These are phyloP conservation scores for Fusarium caatingaense DNA, from an alignment of 2,329 filamentous ascomycete genomes.

Conservation along the genomic window DNA sequence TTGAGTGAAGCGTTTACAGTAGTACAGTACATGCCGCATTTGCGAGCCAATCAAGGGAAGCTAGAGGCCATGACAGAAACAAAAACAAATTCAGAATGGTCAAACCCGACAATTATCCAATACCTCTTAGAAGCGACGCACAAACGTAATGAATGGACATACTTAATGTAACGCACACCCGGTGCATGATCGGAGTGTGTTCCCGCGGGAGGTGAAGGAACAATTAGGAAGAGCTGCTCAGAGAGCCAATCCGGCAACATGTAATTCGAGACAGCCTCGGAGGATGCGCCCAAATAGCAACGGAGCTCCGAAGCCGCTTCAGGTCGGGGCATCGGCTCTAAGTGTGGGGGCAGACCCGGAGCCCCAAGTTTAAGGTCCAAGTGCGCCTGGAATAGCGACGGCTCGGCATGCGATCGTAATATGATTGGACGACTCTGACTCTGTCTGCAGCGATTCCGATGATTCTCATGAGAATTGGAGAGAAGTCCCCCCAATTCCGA, in stretches of 20 bases:
- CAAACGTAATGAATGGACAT: neutral
- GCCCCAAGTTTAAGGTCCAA: slow-evolving; percentile 5
- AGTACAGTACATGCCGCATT: neutral
- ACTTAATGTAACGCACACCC: slow-evolving; percentile 1
- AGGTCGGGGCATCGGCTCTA: slow-evolving; percentile 46
- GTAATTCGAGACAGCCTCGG: slow-evolving; percentile 14
- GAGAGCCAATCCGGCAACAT: slow-evolving; percentile 15
- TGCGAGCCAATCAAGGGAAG: slow-evolving; percentile 17
- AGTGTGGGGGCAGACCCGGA: slow-evolving; percentile 36
- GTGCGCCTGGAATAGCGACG: neutral
- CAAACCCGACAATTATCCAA: neutral
- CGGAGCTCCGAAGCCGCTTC: slow-evolving; percentile 44
- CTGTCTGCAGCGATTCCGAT: slow-evolving; percentile 17
- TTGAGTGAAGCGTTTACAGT: neutral
- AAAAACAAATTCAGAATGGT: slow-evolving; percentile 1
- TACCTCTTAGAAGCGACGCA: neutral
- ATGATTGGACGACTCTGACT: slow-evolving; percentile 19
- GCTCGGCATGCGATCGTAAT: slow-evolving; percentile 25
- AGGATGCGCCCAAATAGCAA: slow-evolving; percentile 31
- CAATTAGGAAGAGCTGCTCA: slow-evolving; percentile 22
- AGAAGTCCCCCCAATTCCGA: slow-evolving; percentile 27
- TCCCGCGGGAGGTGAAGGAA: slow-evolving; percentile 29
- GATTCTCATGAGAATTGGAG: slow-evolving; percentile 18
- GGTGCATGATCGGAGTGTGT: slow-evolving; percentile 17
- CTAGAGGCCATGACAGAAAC: slow-evolving; percentile 15